Conservation (phyloP, 176 grass and related monocot genomes). For the Oryza meyeriana region DNA sequence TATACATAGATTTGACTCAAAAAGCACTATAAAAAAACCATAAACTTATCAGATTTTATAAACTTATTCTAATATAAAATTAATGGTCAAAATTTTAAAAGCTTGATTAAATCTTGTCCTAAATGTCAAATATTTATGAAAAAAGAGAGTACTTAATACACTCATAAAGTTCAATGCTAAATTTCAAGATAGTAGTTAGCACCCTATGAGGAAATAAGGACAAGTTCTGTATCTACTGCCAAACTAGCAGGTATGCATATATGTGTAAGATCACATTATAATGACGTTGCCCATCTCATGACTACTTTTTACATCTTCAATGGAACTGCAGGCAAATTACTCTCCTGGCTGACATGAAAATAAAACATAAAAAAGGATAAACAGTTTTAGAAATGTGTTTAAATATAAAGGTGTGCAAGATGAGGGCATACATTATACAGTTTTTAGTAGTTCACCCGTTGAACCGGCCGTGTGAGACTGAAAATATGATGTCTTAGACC, state of each 20-base stretch:
- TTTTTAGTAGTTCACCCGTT: slow-evolving; percentile 73
- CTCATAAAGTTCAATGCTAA: no score
- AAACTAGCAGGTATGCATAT: slow-evolving; percentile 1
- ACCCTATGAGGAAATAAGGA: no score
- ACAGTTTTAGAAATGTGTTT: neutral
- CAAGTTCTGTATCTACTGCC: slow-evolving; percentile 1
- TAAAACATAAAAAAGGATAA: neutral
- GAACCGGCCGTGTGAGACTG: slow-evolving; percentile 37
- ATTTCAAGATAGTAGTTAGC: neutral
- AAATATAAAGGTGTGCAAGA: slow-evolving; percentile 22
- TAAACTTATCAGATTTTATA: no score
- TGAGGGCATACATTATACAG: slow-evolving; percentile 66
- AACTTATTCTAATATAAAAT: no score
- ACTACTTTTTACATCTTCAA: neutral
- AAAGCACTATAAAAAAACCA: no score
- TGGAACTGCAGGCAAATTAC: neutral
- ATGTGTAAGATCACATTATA: neutral
- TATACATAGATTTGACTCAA: no score
- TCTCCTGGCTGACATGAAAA: neutral
- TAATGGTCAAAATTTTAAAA: no score
- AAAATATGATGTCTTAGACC: neutral
- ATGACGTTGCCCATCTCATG: neutral
- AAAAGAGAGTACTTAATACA: no score
- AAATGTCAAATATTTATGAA: no score
- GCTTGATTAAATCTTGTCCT: no score